Evolutionary conservation across 768 basidiomycete genomes (phyloP), one percentile per base, ranked within the genome.

Genomic region (Imleria badia): DNA sequence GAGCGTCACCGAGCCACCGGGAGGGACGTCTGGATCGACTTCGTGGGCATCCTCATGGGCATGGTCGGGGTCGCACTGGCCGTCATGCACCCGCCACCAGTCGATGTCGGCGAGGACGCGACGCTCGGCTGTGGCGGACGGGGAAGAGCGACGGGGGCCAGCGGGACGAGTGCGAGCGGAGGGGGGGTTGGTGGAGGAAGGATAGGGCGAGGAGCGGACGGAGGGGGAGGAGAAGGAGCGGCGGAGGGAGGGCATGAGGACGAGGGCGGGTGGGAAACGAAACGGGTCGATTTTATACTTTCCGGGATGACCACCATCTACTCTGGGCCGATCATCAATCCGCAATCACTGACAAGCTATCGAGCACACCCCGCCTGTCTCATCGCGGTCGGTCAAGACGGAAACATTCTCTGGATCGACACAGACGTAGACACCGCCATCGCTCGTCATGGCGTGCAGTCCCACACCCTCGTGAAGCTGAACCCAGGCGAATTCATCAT

Each of bases 91-190:
- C 63, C 78, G 81, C 89, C 89, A 91, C 89, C 90, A 92, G 69
- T 91, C 89, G 65, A 92, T 86, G 75, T 92, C 90, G 33, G 87
- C 89, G 56, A 92, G 79, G 62, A 92, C 87, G 61, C 88, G 80
- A 66, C 90, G 80, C 59, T 70, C 76, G 60, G 68, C 70, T 34
- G 81, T 81, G 66, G 87, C 84, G 61, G 88, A 87, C 56, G 82
- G 86, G 20, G 84, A 83, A 13, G 86, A 81, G 55, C 89, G 84
- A 65, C 86, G 81, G 9, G 73, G 70, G 50, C 66, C 66, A 33
- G 66, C 1, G 1, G 69, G 45, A 59, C 61, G 31, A 56, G 80
- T 72, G 39, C 81, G 70, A 15, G 66, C 71, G 49, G 64, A 64
- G 48, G 65, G 49, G 15, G 56, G 74, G 46, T 75, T 78, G 60